Evolutionary conservation across 2,329 filamentous ascomycete species (phyloP).

Genomic region (Colletotrichum abscissum): DNA sequence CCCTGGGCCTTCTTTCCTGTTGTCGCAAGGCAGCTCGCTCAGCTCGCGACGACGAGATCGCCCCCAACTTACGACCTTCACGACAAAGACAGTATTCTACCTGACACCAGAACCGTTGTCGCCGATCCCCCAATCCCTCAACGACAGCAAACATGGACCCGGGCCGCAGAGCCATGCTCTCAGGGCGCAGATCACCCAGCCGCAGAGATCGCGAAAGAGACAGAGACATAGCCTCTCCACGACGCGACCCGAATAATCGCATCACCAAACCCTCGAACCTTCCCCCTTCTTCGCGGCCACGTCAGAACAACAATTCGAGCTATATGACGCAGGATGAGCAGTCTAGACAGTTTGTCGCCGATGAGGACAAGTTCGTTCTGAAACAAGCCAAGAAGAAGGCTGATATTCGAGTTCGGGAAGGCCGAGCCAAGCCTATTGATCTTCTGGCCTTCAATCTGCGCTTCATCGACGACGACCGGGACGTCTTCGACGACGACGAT

Average conservation of each 20-base stretch:
- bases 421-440: conserved; percentile 91
- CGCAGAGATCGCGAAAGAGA: conserved; percentile 37
- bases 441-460: conserved; percentile 91
- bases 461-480: conserved; percentile 85
- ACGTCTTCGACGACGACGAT: conserved; percentile 88
- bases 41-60: background rate
- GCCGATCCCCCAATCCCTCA: background rate
- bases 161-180: conserved; percentile 64
- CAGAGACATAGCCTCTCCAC: conserved; percentile 59
- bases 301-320: conserved; percentile 45
- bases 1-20: background rate
- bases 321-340: conserved; percentile 81
- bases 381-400: conserved; percentile 99
- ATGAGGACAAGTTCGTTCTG: conserved; percentile 95
- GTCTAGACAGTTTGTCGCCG: conserved; percentile 85
- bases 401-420: conserved; percentile 91
- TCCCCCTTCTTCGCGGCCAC: conserved; percentile 42
- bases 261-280: conserved; percentile 63
- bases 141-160: conserved; percentile 60
- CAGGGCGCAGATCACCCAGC: conserved; percentile 54
- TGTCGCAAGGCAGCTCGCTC: background rate
- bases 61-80: background rate
- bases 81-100: background rate
- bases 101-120: background rate
- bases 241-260: conserved; percentile 65